These are phyloP conservation scores for Globisporangium ultimum DNA, from an alignment of 352 stramenopile genomes.

Conservation along the genomic window DNA sequence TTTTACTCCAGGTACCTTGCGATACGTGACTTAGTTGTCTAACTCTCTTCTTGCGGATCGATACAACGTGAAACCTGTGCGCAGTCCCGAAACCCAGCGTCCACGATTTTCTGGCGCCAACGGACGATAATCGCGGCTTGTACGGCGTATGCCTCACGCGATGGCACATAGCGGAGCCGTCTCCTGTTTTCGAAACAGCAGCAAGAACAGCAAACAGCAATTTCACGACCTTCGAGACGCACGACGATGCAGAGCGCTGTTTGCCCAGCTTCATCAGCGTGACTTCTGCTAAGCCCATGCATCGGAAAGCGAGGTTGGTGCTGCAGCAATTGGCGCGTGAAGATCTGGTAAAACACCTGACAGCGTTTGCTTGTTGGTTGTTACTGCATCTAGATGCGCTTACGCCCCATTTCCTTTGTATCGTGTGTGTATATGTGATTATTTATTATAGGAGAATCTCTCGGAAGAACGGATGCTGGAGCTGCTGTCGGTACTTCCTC, in stretches of 20 bases:
- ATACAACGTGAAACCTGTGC: neutral
- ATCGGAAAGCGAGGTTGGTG: constrained; percentile 20
- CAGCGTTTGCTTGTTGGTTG: too few relatives aligned
- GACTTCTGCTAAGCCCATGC: constrained; percentile 21
- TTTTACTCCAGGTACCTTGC: neutral
- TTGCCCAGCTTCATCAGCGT: constrained; percentile 11
- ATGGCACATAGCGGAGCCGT: neutral
- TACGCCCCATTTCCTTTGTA: neutral
- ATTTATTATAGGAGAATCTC: constrained; percentile 2
- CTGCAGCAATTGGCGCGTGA: constrained; percentile 23
- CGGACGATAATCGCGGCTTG: neutral
- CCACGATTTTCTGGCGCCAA: constrained; percentile 43
- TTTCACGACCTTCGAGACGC: constrained; percentile 6
- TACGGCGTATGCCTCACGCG: constrained; percentile 37
- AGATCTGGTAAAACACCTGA: constrained; percentile 4
- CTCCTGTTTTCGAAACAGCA: neutral
- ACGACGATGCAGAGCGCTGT: constrained; percentile 6
- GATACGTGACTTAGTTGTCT: neutral
- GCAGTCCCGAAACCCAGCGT: constrained; percentile 27
- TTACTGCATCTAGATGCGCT: too few relatives aligned
- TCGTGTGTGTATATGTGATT: neutral
- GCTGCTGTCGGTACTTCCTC: constrained; percentile 2
- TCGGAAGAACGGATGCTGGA: constrained; percentile 7
- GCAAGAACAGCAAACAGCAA: neutral
- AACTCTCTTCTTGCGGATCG: neutral